These are phyloP conservation scores for Talaromyces proteolyticus DNA, from an alignment of 495 filamentous ascomycete species.

Conservation along the genomic window DNA sequence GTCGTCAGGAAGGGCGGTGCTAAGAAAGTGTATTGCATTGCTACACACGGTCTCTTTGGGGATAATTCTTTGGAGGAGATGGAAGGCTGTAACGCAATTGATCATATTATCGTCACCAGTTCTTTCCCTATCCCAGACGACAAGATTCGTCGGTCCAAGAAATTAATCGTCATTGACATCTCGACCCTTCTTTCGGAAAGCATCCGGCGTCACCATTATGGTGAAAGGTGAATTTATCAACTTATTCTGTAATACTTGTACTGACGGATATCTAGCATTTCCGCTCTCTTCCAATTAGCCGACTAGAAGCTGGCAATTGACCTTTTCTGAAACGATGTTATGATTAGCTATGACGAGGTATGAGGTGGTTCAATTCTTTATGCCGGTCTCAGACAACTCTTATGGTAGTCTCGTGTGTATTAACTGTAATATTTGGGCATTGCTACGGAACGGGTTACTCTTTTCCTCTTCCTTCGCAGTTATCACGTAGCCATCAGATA, in stretches of 20 bases:
- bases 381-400: neutral
- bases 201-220: constrained; percentile 92
- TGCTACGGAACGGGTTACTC: neutral
- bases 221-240: constrained; percentile 48
- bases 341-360: neutral
- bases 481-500: neutral
- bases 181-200: constrained; percentile 85
- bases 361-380: no score
- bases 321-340: neutral
- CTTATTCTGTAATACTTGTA: constrained; percentile 10
- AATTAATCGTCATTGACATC: constrained; percentile 84
- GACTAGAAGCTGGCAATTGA: constrained; percentile 22
- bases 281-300: constrained; percentile 69
- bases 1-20: constrained; percentile 89
- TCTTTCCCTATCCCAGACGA: constrained; percentile 82
- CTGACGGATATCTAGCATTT: constrained; percentile 57
- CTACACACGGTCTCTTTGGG: constrained; percentile 92
- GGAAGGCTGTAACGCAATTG: constrained; percentile 85
- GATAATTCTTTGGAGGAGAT: constrained; percentile 85
- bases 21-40: constrained; percentile 94
- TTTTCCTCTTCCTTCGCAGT: constrained; percentile 5
- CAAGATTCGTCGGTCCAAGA: constrained; percentile 63
- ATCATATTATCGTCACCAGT: constrained; percentile 92
- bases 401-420: neutral
- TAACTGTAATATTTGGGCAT: neutral